phyloP scores from a whole-genome alignment of 2,329 filamentous ascomycete species.

The Dothideomycetes sp. region DNA sequence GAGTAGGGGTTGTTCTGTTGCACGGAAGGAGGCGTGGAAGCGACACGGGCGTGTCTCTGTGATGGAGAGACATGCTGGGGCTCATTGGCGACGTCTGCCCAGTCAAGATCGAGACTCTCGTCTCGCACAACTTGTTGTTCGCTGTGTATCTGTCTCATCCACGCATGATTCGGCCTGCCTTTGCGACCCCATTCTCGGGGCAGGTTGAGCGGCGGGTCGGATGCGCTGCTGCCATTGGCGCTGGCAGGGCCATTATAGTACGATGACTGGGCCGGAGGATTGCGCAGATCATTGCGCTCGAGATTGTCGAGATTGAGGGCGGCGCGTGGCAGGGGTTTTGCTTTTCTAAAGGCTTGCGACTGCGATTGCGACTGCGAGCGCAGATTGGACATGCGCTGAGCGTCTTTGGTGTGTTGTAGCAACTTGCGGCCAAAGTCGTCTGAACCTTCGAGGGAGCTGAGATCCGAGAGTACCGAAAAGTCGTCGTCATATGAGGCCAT shows the following conservation, averaged over 20 bases:
- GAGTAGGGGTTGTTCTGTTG: conserved; percentile 15
- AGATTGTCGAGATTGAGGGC: conserved; percentile 36
- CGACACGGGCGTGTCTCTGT: conserved; percentile 23
- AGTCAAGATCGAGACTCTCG: conserved; percentile 18
- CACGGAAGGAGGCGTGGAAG: conserved; percentile 19
- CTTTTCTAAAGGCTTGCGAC: conserved; percentile 33
- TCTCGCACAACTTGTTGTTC: conserved; percentile 17
- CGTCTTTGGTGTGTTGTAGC: conserved; percentile 34
- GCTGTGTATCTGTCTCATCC: conserved; percentile 31
- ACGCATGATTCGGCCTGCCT: conserved; percentile 31
- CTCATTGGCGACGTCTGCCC: conserved; percentile 27
- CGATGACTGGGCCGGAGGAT: not conserved
- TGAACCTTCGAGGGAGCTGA: conserved; percentile 34
- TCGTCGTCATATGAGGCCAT: conserved; percentile 19
- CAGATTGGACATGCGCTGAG: conserved; percentile 31
- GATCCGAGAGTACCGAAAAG: conserved; percentile 22
- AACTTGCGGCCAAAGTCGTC: conserved; percentile 39
- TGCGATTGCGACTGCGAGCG: conserved; percentile 20
- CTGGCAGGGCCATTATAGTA: conserved; percentile 12
- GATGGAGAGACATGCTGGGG: conserved; percentile 34
- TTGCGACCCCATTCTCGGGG: conserved; percentile 42
- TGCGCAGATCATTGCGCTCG: conserved; percentile 23
- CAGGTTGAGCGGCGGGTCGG: conserved; percentile 36
- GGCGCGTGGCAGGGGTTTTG: conserved; percentile 31
- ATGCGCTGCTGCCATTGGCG: conserved; percentile 27